Conservation (phyloP, 225 moss, liverwort and hornwort species). For the Pseudoscleropodium purum region DNA sequence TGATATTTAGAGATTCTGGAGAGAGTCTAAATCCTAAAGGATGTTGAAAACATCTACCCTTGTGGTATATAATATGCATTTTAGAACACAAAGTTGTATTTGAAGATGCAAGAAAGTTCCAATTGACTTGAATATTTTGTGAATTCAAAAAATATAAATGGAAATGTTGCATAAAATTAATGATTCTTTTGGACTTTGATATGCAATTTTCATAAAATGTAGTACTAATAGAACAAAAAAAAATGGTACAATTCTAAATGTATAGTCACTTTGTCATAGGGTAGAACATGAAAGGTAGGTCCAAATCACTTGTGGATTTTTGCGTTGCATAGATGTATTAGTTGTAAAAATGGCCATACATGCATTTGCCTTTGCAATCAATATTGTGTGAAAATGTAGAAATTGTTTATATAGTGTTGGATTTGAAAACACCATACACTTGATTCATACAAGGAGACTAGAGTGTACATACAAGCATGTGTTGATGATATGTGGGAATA, state of each 20-base stretch:
- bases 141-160: neutral
- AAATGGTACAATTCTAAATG: neutral
- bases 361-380: neutral
- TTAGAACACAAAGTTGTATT: neutral
- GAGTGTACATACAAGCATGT: neutral
- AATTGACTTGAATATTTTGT: neutral
- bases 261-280: accelerated
- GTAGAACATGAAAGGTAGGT: neutral
- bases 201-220: neutral
- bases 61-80: neutral
- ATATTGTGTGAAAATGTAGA: neutral
- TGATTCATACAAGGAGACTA: neutral
- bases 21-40: neutral
- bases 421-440: neutral
- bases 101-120: neutral
- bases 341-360: neutral
- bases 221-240: neutral
- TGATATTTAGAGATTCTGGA: neutral
- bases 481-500: neutral
- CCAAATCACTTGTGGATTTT: neutral
- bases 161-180: neutral
- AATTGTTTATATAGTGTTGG: neutral
- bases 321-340: neutral
- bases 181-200: neutral
- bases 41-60: neutral